Evolutionary conservation across 2,329 filamentous ascomycete genomes (phyloP).

Genomic region (Boeremia lycopersici): DNA sequence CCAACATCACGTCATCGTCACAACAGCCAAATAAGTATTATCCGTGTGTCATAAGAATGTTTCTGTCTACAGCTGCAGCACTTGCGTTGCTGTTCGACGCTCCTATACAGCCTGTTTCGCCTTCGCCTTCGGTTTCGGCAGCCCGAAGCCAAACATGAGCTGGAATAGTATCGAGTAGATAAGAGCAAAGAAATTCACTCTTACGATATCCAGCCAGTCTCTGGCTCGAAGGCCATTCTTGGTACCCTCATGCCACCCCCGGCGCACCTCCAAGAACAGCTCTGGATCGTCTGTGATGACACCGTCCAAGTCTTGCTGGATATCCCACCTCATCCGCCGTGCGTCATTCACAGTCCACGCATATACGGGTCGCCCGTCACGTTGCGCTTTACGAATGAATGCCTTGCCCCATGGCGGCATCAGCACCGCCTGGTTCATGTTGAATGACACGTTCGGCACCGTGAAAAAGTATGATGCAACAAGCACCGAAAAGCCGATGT

Average conservation of each 20-base stretch:
- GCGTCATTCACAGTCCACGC: conserved; percentile 88
- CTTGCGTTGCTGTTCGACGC: conserved; percentile 17
- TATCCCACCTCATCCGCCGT: conserved; percentile 80
- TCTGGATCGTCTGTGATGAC: conserved; percentile 85
- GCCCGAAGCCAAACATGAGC: conserved; percentile 36
- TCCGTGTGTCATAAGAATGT: not conserved
- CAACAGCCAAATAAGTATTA: not conserved
- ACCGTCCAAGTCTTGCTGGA: conserved; percentile 71
- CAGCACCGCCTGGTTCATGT: conserved; percentile 72
- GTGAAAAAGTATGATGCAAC: conserved; percentile 76
- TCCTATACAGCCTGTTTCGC: conserved; percentile 14
- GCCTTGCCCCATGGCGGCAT: conserved; percentile 68
- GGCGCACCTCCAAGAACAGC: conserved; percentile 65
- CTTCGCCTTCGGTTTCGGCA: conserved; percentile 28
- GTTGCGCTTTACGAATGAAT: conserved; percentile 69
- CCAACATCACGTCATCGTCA: not conserved
- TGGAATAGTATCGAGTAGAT: conserved; percentile 43
- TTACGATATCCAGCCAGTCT: conserved; percentile 39
- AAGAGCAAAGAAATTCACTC: conserved; percentile 42
- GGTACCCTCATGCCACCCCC: conserved; percentile 49
- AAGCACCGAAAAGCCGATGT: conserved; percentile 69
- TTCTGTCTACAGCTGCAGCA: conserved; percentile 18
- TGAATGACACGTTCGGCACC: conserved; percentile 74
- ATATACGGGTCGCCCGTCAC: conserved; percentile 66
- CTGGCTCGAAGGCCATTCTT: conserved; percentile 36